These are phyloP conservation scores for Hypoxylon sp. DNA, from an alignment of 2,329 filamentous ascomycete genomes.

Conservation along the genomic window DNA sequence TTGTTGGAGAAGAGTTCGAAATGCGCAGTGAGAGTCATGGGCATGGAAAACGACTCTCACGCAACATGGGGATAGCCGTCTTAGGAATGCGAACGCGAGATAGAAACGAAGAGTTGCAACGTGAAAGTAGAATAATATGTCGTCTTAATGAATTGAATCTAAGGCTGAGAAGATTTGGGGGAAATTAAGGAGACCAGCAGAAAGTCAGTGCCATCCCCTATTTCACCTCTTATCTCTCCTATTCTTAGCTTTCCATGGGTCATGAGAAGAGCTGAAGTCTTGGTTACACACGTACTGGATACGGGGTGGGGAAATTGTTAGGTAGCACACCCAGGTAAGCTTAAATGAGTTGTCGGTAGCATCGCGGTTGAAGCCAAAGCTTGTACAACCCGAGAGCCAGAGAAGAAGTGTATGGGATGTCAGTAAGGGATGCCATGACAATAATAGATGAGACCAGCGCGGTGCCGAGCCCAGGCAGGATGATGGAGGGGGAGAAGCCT, in stretches of 20 bases:
- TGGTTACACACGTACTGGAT: background rate
- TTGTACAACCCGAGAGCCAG: constrained; percentile 14
- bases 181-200: background rate
- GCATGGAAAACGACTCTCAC: too few species aligned
- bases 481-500: background rate
- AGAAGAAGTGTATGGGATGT: background rate
- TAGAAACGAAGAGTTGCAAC: background rate
- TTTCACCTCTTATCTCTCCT: too few species aligned
- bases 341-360: background rate
- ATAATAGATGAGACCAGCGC: background rate
- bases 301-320: constrained; percentile 2
- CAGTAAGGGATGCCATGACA: background rate
- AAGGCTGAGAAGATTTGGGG: background rate
- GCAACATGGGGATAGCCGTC: too few species aligned
- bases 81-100: background rate
- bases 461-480: background rate
- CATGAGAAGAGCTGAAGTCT: background rate
- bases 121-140: background rate
- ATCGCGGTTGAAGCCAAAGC: constrained; percentile 1
- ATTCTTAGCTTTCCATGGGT: constrained; percentile 6
- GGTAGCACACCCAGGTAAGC: background rate
- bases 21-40: background rate
- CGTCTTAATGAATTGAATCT: background rate
- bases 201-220: background rate
- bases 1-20: constrained; percentile 9